Percentiles rank a stretch among this genome's conserved stretches.
phyloP scores from a whole-genome alignment of 2,329 filamentous ascomycete species.

The Alternaria burnsii region DNA sequence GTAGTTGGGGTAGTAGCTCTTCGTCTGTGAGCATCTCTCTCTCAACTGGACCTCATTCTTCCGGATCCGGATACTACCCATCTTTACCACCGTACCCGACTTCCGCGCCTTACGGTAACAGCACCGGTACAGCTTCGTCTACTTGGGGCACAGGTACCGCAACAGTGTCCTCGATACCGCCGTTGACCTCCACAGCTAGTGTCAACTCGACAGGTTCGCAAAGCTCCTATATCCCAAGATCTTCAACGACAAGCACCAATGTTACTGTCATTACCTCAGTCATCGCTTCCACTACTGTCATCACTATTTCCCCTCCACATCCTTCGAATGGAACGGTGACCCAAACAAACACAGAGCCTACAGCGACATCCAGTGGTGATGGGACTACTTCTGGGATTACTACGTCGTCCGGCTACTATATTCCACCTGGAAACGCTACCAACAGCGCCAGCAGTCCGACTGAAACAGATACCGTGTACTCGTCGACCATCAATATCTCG shows the following conservation, averaged over 20 bases:
- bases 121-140: slow-evolving; percentile 5
- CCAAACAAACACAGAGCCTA: slow-evolving; percentile 3
- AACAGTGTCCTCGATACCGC: not conserved
- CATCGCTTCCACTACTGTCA: not conserved
- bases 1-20: slow-evolving; percentile 26
- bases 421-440: slow-evolving; percentile 10
- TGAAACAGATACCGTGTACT: slow-evolving; percentile 2
- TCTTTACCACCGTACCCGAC: slow-evolving; percentile 5
- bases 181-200: slow-evolving; percentile 3
- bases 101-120: slow-evolving; percentile 24
- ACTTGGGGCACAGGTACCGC: slow-evolving; percentile 15
- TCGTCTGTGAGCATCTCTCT: slow-evolving; percentile 14
- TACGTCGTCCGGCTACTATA: slow-evolving; percentile 18
- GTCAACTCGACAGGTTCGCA: slow-evolving; percentile 1
- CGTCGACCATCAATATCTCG: slow-evolving; percentile 4
- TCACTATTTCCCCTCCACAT: slow-evolving; percentile 5
- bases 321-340: slow-evolving; percentile 13
- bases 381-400: not conserved
- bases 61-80: slow-evolving; percentile 14
- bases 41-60: slow-evolving; percentile 15
- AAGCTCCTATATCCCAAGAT: not conserved
- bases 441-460: not conserved
- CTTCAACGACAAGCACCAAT: not conserved
- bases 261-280: slow-evolving; percentile 7
- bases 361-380: slow-evolving; percentile 6